Conservation (phyloP, 2,329 filamentous ascomycete species). For the Fusarium buharicum region DNA sequence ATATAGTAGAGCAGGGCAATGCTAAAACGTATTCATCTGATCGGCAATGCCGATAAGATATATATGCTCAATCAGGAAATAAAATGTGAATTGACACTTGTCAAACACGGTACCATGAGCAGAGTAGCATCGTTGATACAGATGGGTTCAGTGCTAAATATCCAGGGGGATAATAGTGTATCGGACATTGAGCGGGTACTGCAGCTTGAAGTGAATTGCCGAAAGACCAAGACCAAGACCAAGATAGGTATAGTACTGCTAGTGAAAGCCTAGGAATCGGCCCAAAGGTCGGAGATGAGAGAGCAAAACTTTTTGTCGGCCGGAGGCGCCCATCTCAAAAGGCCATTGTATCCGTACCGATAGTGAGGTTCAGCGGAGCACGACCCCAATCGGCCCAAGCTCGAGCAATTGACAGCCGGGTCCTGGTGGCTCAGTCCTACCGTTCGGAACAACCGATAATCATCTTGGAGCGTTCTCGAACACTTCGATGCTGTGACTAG, state of each 20-base stretch:
- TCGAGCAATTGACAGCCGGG: slow-evolving; percentile 8
- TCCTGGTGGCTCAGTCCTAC: slow-evolving; percentile 29
- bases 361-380: slow-evolving; percentile 21
- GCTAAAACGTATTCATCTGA: slow-evolving; percentile 2
- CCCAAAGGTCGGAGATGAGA: slow-evolving; percentile 16
- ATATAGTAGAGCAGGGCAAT: neutral
- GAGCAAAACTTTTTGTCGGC: slow-evolving; percentile 15
- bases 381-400: slow-evolving; percentile 19
- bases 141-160: slow-evolving; percentile 20
- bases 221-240: slow-evolving; percentile 10
- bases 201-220: slow-evolving; percentile 22
- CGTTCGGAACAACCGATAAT: slow-evolving; percentile 28
- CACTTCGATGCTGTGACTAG: slow-evolving; percentile 19
- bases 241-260: too few relatives aligned
- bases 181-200: slow-evolving; percentile 25
- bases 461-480: slow-evolving; percentile 34
- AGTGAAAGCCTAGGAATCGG: slow-evolving; percentile 15
- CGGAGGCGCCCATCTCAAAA: slow-evolving; percentile 20
- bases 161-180: slow-evolving; percentile 14
- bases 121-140: slow-evolving; percentile 31
- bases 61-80: slow-evolving; percentile 21
- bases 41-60: slow-evolving; percentile 22
- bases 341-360: slow-evolving; percentile 11
- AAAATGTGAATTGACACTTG: slow-evolving; percentile 20
- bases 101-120: slow-evolving; percentile 11